A percentile compares a stretch with the other conserved stretches of the same genome.
phyloP scores from a whole-genome alignment of 768 basidiomycete genomes.

The Favolaschia claudopus region DNA sequence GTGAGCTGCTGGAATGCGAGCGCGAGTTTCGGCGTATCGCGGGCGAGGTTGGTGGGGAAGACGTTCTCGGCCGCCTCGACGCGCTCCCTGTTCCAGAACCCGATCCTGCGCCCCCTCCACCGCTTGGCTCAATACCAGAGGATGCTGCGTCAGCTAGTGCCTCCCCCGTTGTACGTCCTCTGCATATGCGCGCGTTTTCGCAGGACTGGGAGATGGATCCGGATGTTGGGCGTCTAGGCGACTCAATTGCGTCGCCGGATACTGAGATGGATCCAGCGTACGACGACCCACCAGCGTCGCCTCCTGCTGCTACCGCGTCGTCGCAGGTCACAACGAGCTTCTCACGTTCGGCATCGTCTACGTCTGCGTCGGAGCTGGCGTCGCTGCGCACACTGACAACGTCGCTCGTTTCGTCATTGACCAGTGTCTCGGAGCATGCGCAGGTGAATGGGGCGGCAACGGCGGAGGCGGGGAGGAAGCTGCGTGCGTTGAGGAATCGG shows the following conservation, averaged over 20 bases:
- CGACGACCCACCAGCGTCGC: constrained; percentile 47
- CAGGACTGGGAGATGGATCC: constrained; percentile 72
- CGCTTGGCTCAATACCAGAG: constrained; percentile 22
- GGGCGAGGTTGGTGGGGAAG: constrained; percentile 78
- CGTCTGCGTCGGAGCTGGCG: constrained; percentile 50
- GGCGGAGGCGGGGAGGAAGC: constrained; percentile 85
- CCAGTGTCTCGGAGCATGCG: constrained; percentile 84
- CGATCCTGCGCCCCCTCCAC: constrained; percentile 32
- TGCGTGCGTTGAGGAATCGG: constrained; percentile 86
- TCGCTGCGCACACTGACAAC: constrained; percentile 78
- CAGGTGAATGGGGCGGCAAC: constrained; percentile 89
- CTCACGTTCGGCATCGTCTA: constrained; percentile 56
- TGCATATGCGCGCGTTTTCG: constrained; percentile 37
- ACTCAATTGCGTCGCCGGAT: too few relatives aligned
- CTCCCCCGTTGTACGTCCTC: constrained; percentile 11
- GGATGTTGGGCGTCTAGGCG: constrained; percentile 54
- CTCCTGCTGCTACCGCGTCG: too few relatives aligned
- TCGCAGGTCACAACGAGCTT: constrained; percentile 72
- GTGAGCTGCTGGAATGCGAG: constrained; percentile 79
- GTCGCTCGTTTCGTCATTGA: constrained; percentile 77
- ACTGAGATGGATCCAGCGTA: constrained; percentile 20
- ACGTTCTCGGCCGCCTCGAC: constrained; percentile 74
- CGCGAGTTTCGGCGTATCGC: constrained; percentile 81
- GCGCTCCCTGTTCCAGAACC: constrained; percentile 53
- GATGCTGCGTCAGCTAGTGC: constrained; percentile 28